A percentile compares a stretch with the other conserved stretches of the same genome.
Conservation (phyloP, 2,329 filamentous ascomycete species). For the Dendrostoma leiphaemia region DNA sequence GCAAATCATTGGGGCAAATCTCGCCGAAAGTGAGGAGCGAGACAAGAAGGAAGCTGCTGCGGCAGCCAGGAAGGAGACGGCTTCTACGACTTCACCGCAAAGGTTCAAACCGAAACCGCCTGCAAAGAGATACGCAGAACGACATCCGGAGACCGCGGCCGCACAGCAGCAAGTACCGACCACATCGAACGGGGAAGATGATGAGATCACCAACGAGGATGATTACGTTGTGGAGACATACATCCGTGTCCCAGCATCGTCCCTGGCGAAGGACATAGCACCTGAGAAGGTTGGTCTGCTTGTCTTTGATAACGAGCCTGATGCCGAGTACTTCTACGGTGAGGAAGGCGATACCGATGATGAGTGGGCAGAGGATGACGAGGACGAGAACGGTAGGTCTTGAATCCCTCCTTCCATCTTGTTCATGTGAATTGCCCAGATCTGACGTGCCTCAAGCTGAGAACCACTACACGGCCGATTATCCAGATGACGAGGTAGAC, state of each 20-base stretch:
- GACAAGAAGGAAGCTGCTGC: slow-evolving; percentile 4
- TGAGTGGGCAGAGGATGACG: slow-evolving; percentile 55
- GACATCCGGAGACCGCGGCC: slow-evolving; percentile 44
- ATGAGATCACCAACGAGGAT: slow-evolving; percentile 40
- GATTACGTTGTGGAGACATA: slow-evolving; percentile 67
- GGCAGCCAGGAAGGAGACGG: slow-evolving; percentile 19
- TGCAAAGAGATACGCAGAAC: slow-evolving; percentile 52
- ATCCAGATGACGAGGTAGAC: slow-evolving; percentile 75
- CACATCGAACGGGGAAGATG: slow-evolving; percentile 15
- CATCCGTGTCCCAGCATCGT: slow-evolving; percentile 55
- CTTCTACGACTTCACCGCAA: slow-evolving; percentile 24
- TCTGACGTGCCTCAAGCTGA: slow-evolving; percentile 52
- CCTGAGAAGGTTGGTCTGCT: slow-evolving; percentile 54
- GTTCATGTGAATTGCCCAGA: not conserved
- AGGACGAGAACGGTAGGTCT: slow-evolving; percentile 61
- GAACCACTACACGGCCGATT: slow-evolving; percentile 76
- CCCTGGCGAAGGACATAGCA: slow-evolving; percentile 44
- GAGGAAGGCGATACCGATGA: slow-evolving; percentile 63
- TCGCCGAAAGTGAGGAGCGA: slow-evolving; percentile 44
- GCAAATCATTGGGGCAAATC: slow-evolving; percentile 53
- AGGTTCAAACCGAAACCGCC: slow-evolving; percentile 57
- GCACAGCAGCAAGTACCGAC: slow-evolving; percentile 17
- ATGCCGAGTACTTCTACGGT: slow-evolving; percentile 59
- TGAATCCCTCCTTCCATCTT: not conserved
- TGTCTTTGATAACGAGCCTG: slow-evolving; percentile 57